Conservation (phyloP, 306 rosid species). For the Begonia masoniana region DNA sequence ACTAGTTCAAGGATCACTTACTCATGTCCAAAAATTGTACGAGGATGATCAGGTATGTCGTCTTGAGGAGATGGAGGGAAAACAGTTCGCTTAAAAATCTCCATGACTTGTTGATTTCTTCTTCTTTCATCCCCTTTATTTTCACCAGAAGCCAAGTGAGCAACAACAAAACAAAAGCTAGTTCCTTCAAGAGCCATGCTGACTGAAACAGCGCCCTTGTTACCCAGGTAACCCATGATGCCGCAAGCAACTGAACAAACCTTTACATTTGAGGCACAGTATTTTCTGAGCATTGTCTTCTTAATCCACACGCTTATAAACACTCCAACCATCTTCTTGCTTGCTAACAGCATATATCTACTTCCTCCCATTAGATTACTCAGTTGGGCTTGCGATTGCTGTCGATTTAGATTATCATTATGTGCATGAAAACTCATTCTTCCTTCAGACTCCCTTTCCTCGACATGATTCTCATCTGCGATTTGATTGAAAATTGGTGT, state of each 20-base stretch:
- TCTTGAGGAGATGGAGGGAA: slow-evolving; percentile 35
- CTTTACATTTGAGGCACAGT: slow-evolving; percentile 51
- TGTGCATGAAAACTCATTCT: slow-evolving; percentile 10
- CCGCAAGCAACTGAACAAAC: slow-evolving; percentile 91
- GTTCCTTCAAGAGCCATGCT: slow-evolving; percentile 90
- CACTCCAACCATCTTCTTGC: slow-evolving; percentile 97
- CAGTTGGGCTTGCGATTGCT: slow-evolving; percentile 8
- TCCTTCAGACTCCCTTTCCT: slow-evolving; percentile 9
- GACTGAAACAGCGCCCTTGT: slow-evolving; percentile 82
- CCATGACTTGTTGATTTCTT: slow-evolving; percentile 65
- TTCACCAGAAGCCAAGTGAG: slow-evolving; percentile 89
- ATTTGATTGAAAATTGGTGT: slow-evolving; percentile 30
- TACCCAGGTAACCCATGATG: slow-evolving; percentile 91
- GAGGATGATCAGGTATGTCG: slow-evolving; percentile 33
- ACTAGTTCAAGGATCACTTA: slow-evolving; percentile 28
- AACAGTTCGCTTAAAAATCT: slow-evolving; percentile 62
- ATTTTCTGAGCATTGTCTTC: slow-evolving; percentile 38
- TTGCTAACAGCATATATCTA: slow-evolving; percentile 44
- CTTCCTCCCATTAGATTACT: slow-evolving; percentile 14
- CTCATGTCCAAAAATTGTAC: slow-evolving; percentile 84
- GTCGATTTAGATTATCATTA: slow-evolving; percentile 9
- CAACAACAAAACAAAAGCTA: slow-evolving; percentile 75
- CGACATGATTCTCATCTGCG: slow-evolving; percentile 20
- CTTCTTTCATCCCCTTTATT: slow-evolving; percentile 70
- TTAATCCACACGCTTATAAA: slow-evolving; percentile 78